Percentiles rank a stretch among this genome's conserved stretches.
Conservation (phyloP, 352 stramenopile species). For the Phytophthora chlamydospora region DNA sequence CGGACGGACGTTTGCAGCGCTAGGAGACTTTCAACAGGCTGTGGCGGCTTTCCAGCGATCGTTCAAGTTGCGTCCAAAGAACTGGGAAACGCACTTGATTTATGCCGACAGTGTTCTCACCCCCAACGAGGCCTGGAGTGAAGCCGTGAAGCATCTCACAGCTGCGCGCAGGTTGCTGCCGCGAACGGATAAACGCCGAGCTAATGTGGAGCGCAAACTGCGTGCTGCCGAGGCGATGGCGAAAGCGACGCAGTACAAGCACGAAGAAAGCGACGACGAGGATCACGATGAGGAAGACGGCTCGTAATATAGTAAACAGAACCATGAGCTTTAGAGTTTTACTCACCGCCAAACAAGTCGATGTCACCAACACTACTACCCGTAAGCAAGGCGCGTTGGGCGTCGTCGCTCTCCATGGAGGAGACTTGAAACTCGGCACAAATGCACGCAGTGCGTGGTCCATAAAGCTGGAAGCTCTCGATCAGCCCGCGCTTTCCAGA, state of each 20-base stretch:
- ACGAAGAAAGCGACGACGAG: constrained; percentile 29
- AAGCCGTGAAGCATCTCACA: constrained; percentile 76
- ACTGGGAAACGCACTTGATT: constrained; percentile 87
- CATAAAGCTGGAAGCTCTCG: constrained; percentile 30
- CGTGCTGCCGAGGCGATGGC: constrained; percentile 45
- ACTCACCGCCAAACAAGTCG: constrained; percentile 19
- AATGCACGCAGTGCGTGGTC: constrained; percentile 27
- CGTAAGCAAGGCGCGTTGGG: constrained; percentile 24
- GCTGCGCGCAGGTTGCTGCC: constrained; percentile 64
- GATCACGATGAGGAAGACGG: constrained; percentile 32
- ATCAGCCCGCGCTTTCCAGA: constrained; percentile 24
- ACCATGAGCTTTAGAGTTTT: constrained; percentile 4
- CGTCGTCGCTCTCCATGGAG: background rate
- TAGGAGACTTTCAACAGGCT: constrained; percentile 75
- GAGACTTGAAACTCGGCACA: constrained; percentile 41
- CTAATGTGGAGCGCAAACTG: constrained; percentile 69
- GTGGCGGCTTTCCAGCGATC: constrained; percentile 83
- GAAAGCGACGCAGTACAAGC: constrained; percentile 31
- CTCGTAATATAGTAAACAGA: constrained; percentile 35
- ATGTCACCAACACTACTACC: constrained; percentile 35
- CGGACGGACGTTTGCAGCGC: constrained; percentile 67
- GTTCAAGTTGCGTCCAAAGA: constrained; percentile 80
- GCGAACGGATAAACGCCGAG: constrained; percentile 56
- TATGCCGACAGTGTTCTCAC: constrained; percentile 79
- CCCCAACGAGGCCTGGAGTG: constrained; percentile 73